A percentile compares a stretch with the other conserved stretches of the same genome.
phyloP scores from a whole-genome alignment of 257 asterid genomes.

The Mitragyna speciosa region DNA sequence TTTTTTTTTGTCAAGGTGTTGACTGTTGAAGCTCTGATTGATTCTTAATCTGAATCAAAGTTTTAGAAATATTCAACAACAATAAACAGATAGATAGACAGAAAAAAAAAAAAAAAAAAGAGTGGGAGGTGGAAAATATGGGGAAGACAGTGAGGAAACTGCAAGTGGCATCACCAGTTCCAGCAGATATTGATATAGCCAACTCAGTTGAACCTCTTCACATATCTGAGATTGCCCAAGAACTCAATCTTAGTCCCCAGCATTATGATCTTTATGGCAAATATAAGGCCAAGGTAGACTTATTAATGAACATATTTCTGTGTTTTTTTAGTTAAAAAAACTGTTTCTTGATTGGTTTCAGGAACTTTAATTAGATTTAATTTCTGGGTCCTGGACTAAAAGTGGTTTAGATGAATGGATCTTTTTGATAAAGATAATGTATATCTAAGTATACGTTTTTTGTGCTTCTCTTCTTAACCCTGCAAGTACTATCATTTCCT shows the following conservation, averaged over 20 bases:
- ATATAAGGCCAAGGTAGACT: constrained; percentile 77
- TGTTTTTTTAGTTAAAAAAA: background rate
- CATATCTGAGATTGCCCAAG: constrained; percentile 76
- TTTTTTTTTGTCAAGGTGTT: background rate
- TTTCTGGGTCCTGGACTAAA: background rate
- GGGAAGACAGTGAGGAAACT: constrained; percentile 72
- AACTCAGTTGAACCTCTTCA: constrained; percentile 84
- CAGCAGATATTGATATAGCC: constrained; percentile 94
- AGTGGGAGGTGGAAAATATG: constrained; percentile 29
- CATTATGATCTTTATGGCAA: constrained; percentile 92
- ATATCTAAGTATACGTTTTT: background rate
- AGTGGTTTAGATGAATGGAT: background rate
- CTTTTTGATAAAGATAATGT: background rate
- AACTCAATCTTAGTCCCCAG: constrained; percentile 59
- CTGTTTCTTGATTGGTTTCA: background rate
- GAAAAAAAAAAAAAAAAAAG: background rate
- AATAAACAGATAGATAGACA: background rate
- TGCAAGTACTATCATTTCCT: background rate
- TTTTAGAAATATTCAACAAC: background rate
- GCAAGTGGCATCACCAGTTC: constrained; percentile 78
- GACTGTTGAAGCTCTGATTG: background rate
- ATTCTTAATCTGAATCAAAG: background rate
- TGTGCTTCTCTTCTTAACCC: background rate
- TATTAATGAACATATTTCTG: background rate
- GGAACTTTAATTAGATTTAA: background rate